A percentile compares a stretch with the other conserved stretches of the same genome.
Conservation (phyloP, 441 rosid species). For the Erysimum pusillum region DNA sequence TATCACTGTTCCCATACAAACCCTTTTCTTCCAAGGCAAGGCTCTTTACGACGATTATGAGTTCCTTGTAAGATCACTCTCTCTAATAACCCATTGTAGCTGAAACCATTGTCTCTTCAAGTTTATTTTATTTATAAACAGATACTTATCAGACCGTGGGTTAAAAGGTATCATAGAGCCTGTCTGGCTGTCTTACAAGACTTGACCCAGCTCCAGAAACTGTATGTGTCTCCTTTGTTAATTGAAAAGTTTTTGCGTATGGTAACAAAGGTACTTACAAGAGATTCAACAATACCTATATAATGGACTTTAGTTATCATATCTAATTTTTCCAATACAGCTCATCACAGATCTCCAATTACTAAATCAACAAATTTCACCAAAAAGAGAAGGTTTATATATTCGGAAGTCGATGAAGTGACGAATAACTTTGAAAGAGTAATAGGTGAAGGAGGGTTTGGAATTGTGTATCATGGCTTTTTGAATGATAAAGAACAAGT, state of each 20-base stretch:
- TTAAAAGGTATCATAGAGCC: too few relatives aligned
- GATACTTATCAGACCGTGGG: too few relatives aligned
- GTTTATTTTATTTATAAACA: too few relatives aligned
- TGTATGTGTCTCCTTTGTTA: too few relatives aligned
- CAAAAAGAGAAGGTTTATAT: not conserved
- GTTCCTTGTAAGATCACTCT: too few relatives aligned
- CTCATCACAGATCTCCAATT: not conserved
- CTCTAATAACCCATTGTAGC: too few relatives aligned
- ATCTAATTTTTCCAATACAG: not conserved
- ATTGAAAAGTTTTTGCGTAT: too few relatives aligned
- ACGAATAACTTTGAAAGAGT: slow-evolving; percentile 3
- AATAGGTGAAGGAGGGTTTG: slow-evolving; percentile 10
- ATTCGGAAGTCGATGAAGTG: not conserved
- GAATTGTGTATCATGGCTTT: not conserved
- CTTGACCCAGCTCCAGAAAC: too few relatives aligned
- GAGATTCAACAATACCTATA: not conserved
- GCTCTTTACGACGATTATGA: slow-evolving; percentile 57
- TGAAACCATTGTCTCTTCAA: too few relatives aligned
- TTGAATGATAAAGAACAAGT: not conserved
- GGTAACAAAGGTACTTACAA: slow-evolving; percentile 1
- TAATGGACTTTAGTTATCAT: not conserved
- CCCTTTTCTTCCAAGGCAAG: slow-evolving; percentile 65
- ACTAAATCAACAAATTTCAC: not conserved
- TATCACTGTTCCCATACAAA: slow-evolving; percentile 61
- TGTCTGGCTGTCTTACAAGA: too few relatives aligned